Conservation (phyloP, 805 yeast species). For the Vanderwaltozyma verrucispora region DNA sequence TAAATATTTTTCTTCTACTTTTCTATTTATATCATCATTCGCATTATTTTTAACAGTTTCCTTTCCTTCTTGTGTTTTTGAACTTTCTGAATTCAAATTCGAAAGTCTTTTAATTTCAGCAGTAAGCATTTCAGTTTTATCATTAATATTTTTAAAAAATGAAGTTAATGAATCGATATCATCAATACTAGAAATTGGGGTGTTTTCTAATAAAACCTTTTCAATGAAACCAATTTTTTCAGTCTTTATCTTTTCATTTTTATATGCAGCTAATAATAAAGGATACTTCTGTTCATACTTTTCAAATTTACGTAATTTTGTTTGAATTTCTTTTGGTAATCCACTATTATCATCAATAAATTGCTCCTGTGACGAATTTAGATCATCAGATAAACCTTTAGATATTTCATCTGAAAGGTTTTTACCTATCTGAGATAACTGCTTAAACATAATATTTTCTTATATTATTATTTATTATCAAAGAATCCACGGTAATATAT, state of each 20-base stretch:
- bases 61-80: neutral
- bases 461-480: too few relatives aligned
- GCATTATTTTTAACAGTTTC: neutral
- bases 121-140: slow-evolving; percentile 50
- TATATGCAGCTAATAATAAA: slow-evolving; percentile 70
- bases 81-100: slow-evolving; percentile 8
- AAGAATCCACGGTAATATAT: too few relatives aligned
- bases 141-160: slow-evolving; percentile 51
- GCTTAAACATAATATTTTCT: slow-evolving; percentile 38
- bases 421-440: slow-evolving; percentile 53
- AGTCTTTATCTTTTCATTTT: slow-evolving; percentile 59
- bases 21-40: neutral
- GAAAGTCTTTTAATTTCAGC: slow-evolving; percentile 49
- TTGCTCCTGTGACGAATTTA: slow-evolving; percentile 8
- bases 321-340: slow-evolving; percentile 45
- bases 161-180: slow-evolving; percentile 65
- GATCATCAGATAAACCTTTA: slow-evolving; percentile 30
- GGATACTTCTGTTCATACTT: slow-evolving; percentile 93
- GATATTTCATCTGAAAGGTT: slow-evolving; percentile 52
- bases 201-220: slow-evolving; percentile 58
- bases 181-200: slow-evolving; percentile 67
- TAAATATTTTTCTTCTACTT: slow-evolving; percentile 4
- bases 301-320: slow-evolving; percentile 61
- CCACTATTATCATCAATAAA: slow-evolving; percentile 29
- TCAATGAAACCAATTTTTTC: slow-evolving; percentile 56